phyloP scores from a whole-genome alignment of 2,329 filamentous ascomycete genomes.

The Aspergillus fructus region DNA sequence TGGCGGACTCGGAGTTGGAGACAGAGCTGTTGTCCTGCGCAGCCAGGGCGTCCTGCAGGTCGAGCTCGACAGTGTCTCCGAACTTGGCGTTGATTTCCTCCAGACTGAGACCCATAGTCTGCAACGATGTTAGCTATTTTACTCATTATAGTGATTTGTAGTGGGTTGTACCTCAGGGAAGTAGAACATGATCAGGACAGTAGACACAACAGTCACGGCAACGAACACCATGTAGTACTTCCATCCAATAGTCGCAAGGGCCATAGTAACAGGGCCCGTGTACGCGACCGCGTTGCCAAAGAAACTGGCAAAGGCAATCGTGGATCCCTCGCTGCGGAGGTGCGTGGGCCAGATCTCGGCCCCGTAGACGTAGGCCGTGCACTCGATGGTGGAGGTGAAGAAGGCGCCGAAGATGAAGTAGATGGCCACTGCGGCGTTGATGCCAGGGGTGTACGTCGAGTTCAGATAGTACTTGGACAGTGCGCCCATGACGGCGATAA shows the following conservation, averaged over 20 bases:
- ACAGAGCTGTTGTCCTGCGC: not conserved
- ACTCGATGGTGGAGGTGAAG: not conserved
- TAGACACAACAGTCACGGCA: not conserved
- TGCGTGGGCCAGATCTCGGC: not conserved
- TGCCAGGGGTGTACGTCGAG: not conserved
- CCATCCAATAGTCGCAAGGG: not conserved
- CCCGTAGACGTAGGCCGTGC: not conserved
- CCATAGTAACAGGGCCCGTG: not conserved
- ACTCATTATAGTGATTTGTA: no score
- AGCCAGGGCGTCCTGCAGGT: not conserved
- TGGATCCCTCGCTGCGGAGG: not conserved
- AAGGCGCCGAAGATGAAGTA: not conserved
- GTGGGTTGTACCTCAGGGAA: not conserved
- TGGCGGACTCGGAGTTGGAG: not conserved
- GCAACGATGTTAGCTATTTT: no score
- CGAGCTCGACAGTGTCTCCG: not conserved
- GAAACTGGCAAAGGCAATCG: not conserved
- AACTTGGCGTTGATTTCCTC: not conserved
- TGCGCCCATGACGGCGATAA: not conserved
- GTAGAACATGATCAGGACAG: not conserved
- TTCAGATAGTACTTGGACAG: not conserved
- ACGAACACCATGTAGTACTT: not conserved
- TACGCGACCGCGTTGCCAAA: not conserved
- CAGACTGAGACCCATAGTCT: not conserved
- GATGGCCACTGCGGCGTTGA: not conserved